phyloP scores from a whole-genome alignment of 768 basidiomycete genomes.

The Podaxis sp. region DNA sequence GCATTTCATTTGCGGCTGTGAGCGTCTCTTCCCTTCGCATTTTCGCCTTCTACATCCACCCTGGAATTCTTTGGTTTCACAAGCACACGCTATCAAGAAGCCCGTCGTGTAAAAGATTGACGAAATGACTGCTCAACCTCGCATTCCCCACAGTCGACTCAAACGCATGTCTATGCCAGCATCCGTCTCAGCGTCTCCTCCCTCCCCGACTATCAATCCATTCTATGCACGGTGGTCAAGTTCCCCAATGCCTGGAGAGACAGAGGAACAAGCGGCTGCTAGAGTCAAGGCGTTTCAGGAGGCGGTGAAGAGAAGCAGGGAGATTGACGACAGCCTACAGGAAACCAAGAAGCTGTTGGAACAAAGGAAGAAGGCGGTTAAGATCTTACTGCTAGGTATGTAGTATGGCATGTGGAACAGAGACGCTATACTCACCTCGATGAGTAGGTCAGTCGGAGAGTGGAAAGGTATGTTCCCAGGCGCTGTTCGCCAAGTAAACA shows the following conservation, averaged over 20 bases:
- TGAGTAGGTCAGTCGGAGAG: slow-evolving; percentile 57
- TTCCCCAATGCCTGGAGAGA: slow-evolving; percentile 30
- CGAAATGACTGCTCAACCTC: neutral
- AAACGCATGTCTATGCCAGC: slow-evolving; percentile 11
- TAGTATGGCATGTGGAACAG: neutral
- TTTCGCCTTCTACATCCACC: neutral
- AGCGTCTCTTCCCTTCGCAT: neutral
- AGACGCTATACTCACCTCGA: neutral
- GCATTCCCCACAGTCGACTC: neutral
- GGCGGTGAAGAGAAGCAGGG: slow-evolving; percentile 41
- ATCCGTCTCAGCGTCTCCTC: slow-evolving; percentile 4
- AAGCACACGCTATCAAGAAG: neutral
- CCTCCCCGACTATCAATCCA: slow-evolving; percentile 26
- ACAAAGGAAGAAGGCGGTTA: slow-evolving; percentile 49
- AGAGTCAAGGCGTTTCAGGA: slow-evolving; percentile 38
- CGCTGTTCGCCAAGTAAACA: neutral
- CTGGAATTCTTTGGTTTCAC: neutral
- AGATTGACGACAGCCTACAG: slow-evolving; percentile 49
- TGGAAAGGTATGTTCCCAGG: slow-evolving; percentile 40
- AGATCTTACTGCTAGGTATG: slow-evolving; percentile 56
- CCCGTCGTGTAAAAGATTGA: neutral
- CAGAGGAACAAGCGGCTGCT: slow-evolving; percentile 31
- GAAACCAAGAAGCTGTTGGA: slow-evolving; percentile 48
- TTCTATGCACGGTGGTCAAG: slow-evolving; percentile 26
- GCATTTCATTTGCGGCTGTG: neutral